Evolutionary conservation across 805 yeast genomes (phyloP).

Genomic region (Candida quercuum): DNA sequence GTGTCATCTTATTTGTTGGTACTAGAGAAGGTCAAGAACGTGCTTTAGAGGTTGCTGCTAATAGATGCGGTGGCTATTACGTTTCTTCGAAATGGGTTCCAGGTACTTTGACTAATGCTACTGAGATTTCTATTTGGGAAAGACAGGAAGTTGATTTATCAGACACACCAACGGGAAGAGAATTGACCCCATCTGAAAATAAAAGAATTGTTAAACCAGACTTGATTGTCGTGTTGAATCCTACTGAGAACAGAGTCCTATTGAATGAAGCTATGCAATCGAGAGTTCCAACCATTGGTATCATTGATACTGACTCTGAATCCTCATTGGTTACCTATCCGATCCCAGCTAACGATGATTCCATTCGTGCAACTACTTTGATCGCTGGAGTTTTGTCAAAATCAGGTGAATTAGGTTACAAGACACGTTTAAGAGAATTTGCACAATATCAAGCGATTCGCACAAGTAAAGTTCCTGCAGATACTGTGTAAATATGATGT

Average conservation of each 20-base stretch:
- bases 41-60: constrained; percentile 75
- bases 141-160: constrained; percentile 73
- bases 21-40: constrained; percentile 73
- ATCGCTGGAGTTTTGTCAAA: constrained; percentile 78
- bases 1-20: constrained; percentile 79
- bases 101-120: constrained; percentile 85
- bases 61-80: constrained; percentile 71
- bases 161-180: constrained; percentile 61
- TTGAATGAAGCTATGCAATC: constrained; percentile 75
- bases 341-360: constrained; percentile 94
- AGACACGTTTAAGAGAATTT: constrained; percentile 21
- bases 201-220: constrained; percentile 75
- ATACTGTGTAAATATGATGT: background rate
- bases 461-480: background rate
- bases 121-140: constrained; percentile 57
- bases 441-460: background rate
- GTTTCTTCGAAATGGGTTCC: constrained; percentile 89
- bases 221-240: constrained; percentile 79
- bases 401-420: constrained; percentile 78
- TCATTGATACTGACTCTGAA: constrained; percentile 91
- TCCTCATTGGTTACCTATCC: constrained; percentile 89
- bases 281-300: constrained; percentile 88
- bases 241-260: constrained; percentile 77
- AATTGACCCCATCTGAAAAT: constrained; percentile 43
- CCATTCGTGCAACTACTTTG: constrained; percentile 72